Base-by-base conservation (phyloP, 2,329 filamentous ascomycete genomes). In the Scedosporium dehoogii region DNA sequence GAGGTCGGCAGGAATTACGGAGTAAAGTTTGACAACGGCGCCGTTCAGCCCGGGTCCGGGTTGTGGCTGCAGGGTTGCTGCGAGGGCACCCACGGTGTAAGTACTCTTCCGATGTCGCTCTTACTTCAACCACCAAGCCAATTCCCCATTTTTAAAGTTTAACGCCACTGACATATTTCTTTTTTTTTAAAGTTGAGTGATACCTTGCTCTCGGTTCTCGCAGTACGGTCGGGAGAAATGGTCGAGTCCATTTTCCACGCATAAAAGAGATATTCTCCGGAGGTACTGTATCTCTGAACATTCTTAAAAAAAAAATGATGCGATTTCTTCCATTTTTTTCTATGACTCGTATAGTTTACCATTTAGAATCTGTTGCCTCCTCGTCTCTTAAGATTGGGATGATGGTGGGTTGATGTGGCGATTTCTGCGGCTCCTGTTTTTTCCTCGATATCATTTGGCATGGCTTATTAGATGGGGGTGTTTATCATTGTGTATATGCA, bases 11-110 rank as follows among this genome's bases (percentile, higher is more conserved):
- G 93, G 61, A 85, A 97, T 72, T 97, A 97, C 74, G 82, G 82
- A 60, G 84, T 97, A 58, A 78, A 86, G 63, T 91, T 96, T 71
- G 80, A 83, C 58, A 77, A 83, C 1, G 86, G 83, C 33, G 80
- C 83, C 58, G 88, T 97, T 41, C 82, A 85, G n/a, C 71, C 81
- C 0, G 85, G 87, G 55, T 88, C 91, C 14, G 92, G 92, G 3
- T 81, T 97, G 63, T 97, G 90, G 88, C 79, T 97, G 68, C 94
- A 97, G 73, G 93, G 93, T 38, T 97, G 92, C 77, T 96, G 92
- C 72, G 92, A 97, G 78, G 85, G 82, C 65, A 96, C 92, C 41
- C 93, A 97, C 74, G 93, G 93, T 64, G 89, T 93, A 83, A 85
- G 89, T 86, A 63, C 59, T 21, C 23, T n/a, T 44, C 58, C 18